Percentiles rank a stretch among this genome's conserved stretches.
Conservation (phyloP, 805 yeast species). For the Metschnikowia santaceciliae region DNA sequence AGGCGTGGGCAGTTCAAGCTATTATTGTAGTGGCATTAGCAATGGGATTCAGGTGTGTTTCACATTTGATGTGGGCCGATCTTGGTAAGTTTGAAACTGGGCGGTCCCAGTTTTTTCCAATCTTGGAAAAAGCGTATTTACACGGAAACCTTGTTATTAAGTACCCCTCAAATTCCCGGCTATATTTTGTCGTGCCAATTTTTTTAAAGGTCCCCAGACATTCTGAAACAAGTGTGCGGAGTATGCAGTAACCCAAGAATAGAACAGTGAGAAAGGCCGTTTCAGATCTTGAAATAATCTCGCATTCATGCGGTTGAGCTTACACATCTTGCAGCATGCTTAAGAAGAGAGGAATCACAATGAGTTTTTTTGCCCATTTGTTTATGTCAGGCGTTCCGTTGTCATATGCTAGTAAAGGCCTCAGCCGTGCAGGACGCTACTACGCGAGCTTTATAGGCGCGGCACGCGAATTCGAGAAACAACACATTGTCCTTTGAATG, state of each 20-base stretch:
- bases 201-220: no score
- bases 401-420: neutral
- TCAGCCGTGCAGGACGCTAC: neutral
- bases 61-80: neutral
- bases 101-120: neutral
- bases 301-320: neutral
- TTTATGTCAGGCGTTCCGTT: neutral
- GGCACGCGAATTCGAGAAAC: neutral
- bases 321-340: neutral
- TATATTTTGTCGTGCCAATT: no score
- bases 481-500: neutral
- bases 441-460: slow-evolving; percentile 2
- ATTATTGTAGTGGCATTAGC: neutral
- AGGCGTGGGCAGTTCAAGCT: neutral
- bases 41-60: neutral
- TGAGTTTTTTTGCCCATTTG: neutral
- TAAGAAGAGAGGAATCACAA: neutral
- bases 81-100: neutral
- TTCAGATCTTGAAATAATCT: neutral
- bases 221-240: no score
- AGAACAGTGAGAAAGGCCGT: neutral
- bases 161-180: no score
- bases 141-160: no score
- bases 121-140: neutral
- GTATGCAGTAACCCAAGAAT: no score